Conservation (phyloP, 75 land plant genomes). For the Pinus tabuliformis region DNA sequence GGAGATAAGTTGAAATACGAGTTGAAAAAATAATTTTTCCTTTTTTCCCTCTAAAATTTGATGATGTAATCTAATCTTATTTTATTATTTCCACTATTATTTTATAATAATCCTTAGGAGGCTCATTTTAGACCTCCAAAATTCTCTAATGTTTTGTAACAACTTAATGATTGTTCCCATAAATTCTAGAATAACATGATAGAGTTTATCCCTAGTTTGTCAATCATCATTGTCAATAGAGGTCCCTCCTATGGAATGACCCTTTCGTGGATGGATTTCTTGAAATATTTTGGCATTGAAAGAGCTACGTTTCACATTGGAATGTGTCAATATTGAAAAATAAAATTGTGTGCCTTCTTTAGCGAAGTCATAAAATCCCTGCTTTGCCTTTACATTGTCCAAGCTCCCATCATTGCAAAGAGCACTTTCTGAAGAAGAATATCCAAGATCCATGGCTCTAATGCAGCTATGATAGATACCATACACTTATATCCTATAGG, state of each 20-base stretch:
- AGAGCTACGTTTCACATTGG: constrained; percentile 31
- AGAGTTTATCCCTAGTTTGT: background rate
- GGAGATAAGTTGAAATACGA: too few relatives aligned
- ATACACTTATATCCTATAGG: constrained; percentile 8
- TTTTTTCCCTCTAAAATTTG: too few relatives aligned
- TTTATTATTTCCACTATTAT: too few relatives aligned
- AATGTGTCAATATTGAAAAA: background rate
- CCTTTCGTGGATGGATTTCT: constrained; percentile 14
- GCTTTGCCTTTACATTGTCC: background rate
- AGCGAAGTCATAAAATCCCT: constrained; percentile 1
- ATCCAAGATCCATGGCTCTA: constrained; percentile 71
- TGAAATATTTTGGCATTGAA: constrained; percentile 26
- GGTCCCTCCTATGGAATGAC: background rate
- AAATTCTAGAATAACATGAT: constrained; percentile 18
- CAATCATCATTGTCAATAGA: constrained; percentile 14
- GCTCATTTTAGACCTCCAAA: too few relatives aligned
- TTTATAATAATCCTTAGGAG: too few relatives aligned
- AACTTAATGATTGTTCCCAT: constrained; percentile 21
- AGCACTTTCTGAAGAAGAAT: constrained; percentile 23
- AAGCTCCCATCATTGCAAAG: background rate
- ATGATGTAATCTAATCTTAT: too few relatives aligned
- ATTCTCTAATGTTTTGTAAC: constrained; percentile 8
- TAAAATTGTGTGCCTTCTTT: constrained; percentile 3
- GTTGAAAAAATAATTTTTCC: too few relatives aligned
- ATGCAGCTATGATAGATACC: constrained; percentile 21